Evolutionary conservation across 257 asterid species (phyloP), one percentile per base, ranked within the genome.

Genomic region (Solanum rostratum): DNA sequence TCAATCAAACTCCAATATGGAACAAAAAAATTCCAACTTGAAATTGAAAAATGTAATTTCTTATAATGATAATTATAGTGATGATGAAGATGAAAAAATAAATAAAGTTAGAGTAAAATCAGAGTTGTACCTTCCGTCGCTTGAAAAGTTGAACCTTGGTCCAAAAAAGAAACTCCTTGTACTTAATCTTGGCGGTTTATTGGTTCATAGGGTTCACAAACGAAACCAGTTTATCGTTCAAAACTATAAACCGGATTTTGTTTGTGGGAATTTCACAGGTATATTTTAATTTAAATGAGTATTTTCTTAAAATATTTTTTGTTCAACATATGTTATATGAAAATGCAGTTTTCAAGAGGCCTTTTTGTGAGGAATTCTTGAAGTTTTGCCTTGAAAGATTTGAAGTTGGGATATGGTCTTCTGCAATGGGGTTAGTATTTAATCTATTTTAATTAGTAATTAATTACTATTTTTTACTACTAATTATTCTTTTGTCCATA

Each of bases 351-450:
- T 79, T 52, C 49, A 27, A 80, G 29, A 53, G 84, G 22, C 33
- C 20, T 71, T 70, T 2, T 0, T 12, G 60, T 49, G 65, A 63
- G 20, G 11, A 46, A 19, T 30, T 59, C 30, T 59, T 79, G 45
- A 27, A 79, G 54, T 80, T 80, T 80, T 55, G 71, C 90, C 90
- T 94, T 7, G 91, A 91, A 33, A 88, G 92, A 3, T 92, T 91
- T 55, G 92, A 91, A 16, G 93, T 94, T 39, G 97, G 91, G 20
- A 11, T 91, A 20, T 92, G 97, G 95, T 93, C 97, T 10, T 88
- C 97, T 71, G 97, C 91, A 0, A 84, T 62, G 53, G 93, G 90
- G 97, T 63, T 29, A 14, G 71, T 63, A 63, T 29, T 52, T 52
- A 1, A 13, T 6, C 15, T 52, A 52, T 14, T 52, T 52, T 52